Evolutionary conservation across 495 filamentous ascomycete species (phyloP).

Genomic region (Xylaria acuta): DNA sequence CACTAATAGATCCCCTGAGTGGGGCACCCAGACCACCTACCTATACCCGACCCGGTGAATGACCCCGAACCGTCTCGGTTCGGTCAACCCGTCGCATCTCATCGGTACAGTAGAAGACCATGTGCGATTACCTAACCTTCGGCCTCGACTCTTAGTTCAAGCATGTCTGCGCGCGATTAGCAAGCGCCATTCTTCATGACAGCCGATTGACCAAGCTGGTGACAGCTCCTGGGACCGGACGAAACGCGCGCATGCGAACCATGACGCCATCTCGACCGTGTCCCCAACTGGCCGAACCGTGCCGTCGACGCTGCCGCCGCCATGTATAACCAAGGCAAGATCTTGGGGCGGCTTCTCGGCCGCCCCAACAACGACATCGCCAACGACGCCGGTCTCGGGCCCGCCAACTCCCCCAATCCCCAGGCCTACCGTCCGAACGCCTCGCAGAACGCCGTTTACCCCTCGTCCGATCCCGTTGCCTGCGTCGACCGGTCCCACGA

Average conservation of each 20-base stretch:
- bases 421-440: conserved; percentile 63
- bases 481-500: conserved; percentile 81
- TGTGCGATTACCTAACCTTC: background rate
- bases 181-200: background rate
- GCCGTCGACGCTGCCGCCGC: conserved; percentile 31
- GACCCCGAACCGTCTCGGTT: background rate
- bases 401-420: conserved; percentile 44
- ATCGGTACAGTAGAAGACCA: background rate
- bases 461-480: conserved; percentile 73
- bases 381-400: conserved; percentile 44
- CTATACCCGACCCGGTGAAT: background rate
- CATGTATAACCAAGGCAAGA: conserved; percentile 54
- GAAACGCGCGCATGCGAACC: conserved; percentile 23
- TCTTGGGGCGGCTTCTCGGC: conserved; percentile 61
- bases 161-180: conserved; percentile 6
- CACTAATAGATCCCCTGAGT: too few relatives aligned
- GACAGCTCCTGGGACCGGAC: background rate
- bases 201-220: background rate
- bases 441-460: conserved; percentile 75
- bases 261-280: conserved; percentile 36
- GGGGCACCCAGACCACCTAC: background rate
- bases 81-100: background rate
- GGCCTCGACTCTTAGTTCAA: background rate
- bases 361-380: conserved; percentile 46
- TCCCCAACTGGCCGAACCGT: conserved; percentile 32